Conservation (phyloP, 2,329 filamentous ascomycete species). For the Trematosphaeria pertusa region DNA sequence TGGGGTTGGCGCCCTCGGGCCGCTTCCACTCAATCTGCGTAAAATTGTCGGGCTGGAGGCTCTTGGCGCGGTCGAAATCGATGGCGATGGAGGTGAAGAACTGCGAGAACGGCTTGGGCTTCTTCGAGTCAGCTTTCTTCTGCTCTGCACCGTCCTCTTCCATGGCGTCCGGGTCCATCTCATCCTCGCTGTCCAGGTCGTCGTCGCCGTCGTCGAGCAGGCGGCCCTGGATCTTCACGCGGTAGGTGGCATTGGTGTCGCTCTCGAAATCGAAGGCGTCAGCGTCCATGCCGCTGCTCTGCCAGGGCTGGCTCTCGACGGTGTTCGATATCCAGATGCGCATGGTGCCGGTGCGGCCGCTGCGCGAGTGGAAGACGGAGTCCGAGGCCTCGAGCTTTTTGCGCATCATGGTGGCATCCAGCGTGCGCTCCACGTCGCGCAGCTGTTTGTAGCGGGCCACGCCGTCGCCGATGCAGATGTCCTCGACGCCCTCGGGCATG, state of each 20-base stretch:
- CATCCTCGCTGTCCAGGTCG: slow-evolving; percentile 40
- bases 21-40: slow-evolving; percentile 85
- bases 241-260: slow-evolving; percentile 79
- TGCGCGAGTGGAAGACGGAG: slow-evolving; percentile 73
- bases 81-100: slow-evolving; percentile 84
- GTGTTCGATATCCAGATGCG: slow-evolving; percentile 96
- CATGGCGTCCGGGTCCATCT: slow-evolving; percentile 61
- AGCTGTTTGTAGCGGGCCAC: slow-evolving; percentile 83
- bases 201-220: slow-evolving; percentile 66
- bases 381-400: slow-evolving; percentile 93
- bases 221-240: slow-evolving; percentile 89
- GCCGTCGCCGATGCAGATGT: slow-evolving; percentile 80
- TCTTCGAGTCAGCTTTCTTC: slow-evolving; percentile 41
- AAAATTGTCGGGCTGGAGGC: slow-evolving; percentile 70
- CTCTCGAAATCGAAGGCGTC: slow-evolving; percentile 84
- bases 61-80: slow-evolving; percentile 61
- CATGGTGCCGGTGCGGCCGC: slow-evolving; percentile 83
- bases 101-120: slow-evolving; percentile 69
- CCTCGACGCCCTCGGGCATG: slow-evolving; percentile 84
- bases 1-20: slow-evolving; percentile 68
- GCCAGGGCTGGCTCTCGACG: slow-evolving; percentile 93
- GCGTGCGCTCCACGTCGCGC: slow-evolving; percentile 82
- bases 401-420: slow-evolving; percentile 92
- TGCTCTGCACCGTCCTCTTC: slow-evolving; percentile 62
- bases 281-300: slow-evolving; percentile 70